Evolutionary conservation across 2,329 filamentous ascomycete species (phyloP).

Genomic region (Nothophaeocryptopus gaeumannii): DNA sequence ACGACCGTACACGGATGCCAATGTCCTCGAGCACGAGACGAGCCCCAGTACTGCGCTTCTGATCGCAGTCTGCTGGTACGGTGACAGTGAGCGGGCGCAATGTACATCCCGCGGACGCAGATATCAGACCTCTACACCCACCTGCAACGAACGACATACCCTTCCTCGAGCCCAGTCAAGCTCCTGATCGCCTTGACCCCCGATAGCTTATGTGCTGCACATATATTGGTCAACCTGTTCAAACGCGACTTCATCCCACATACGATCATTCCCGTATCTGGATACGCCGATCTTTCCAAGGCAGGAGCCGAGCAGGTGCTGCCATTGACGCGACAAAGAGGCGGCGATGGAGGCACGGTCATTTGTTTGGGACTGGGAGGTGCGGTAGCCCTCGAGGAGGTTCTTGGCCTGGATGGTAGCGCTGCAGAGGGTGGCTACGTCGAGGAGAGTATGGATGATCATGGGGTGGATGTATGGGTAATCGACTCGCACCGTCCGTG

Average conservation of each 20-base stretch:
- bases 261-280: constrained; percentile 92
- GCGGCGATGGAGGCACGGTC: constrained; percentile 83
- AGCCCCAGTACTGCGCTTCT: no score
- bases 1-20: no score
- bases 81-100: constrained; percentile 38
- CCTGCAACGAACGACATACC: constrained; percentile 80
- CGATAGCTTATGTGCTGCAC: constrained; percentile 91
- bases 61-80: no score
- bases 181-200: constrained; percentile 91
- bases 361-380: constrained; percentile 91
- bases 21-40: no score
- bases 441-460: constrained; percentile 49
- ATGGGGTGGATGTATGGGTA: constrained; percentile 92
- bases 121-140: constrained; percentile 90
- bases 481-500: constrained; percentile 88
- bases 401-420: constrained; percentile 68
- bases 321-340: constrained; percentile 81
- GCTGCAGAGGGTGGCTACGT: constrained; percentile 53
- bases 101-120: constrained; percentile 91
- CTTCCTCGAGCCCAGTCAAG: constrained; percentile 85
- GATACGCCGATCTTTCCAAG: constrained; percentile 83
- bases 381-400: constrained; percentile 78
- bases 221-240: constrained; percentile 86
- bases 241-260: constrained; percentile 97
- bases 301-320: constrained; percentile 74